These are phyloP conservation scores for Trametes polyzona DNA, from an alignment of 1,284 basidiomycete genomes.

Conservation along the genomic window DNA sequence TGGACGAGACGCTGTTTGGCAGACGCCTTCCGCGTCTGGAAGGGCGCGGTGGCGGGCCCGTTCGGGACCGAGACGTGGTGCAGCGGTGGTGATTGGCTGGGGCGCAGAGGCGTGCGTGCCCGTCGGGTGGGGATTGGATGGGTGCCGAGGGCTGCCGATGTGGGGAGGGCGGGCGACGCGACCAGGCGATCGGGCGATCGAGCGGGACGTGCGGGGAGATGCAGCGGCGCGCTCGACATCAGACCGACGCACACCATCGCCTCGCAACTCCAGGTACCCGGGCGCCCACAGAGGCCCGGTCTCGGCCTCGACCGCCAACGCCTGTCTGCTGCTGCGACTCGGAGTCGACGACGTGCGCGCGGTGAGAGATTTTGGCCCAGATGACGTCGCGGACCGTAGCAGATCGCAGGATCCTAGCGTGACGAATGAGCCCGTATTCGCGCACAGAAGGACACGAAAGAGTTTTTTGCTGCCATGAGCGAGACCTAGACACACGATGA, in stretches of 20 bases:
- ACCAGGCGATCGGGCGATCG: background rate
- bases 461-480: background rate
- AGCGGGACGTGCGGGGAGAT: background rate
- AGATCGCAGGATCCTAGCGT: too few species aligned
- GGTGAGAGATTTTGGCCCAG: background rate
- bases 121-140: background rate
- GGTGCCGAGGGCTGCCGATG: background rate
- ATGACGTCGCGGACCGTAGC: background rate
- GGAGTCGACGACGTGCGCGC: background rate
- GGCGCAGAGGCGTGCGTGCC: background rate
- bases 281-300: background rate
- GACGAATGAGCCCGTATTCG: too few species aligned
- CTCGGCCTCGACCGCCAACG: too few species aligned
- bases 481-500: background rate
- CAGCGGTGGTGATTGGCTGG: background rate
- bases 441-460: too few species aligned
- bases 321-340: too few species aligned
- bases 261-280: background rate
- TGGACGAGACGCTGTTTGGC: too few species aligned
- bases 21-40: background rate
- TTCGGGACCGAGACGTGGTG: background rate
- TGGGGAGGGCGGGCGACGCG: constrained; percentile 1
- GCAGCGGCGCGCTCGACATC: too few species aligned
- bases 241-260: background rate
- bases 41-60: background rate